phyloP scores from a whole-genome alignment of 257 asterid species.

The Paulownia fortunei region DNA sequence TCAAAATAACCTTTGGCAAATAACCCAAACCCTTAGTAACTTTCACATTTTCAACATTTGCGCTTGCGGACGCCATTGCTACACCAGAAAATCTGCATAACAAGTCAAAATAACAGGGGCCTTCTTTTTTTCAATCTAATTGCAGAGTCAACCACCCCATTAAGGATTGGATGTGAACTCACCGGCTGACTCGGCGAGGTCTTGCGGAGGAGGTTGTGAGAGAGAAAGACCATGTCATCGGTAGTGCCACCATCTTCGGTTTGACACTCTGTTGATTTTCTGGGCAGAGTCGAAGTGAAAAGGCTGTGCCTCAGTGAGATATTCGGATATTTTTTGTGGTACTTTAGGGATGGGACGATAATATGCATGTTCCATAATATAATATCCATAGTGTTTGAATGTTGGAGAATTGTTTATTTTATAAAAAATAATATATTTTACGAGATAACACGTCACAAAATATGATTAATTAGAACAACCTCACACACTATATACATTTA shows the following conservation, averaged over 20 bases:
- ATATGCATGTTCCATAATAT: not conserved
- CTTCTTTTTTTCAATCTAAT: conserved; percentile 6
- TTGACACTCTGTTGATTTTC: conserved; percentile 20
- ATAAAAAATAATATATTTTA: too few relatives aligned
- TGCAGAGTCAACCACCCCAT: not conserved
- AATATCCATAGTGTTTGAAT: too few relatives aligned
- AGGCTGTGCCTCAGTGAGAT: not conserved
- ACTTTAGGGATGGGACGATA: not conserved
- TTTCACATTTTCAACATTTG: conserved; percentile 60
- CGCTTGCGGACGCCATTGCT: conserved; percentile 77
- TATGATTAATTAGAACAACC: too few relatives aligned
- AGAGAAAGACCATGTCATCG: conserved; percentile 55
- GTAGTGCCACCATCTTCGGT: conserved; percentile 59
- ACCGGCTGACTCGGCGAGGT: conserved; percentile 77
- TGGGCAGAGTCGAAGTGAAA: not conserved
- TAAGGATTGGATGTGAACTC: conserved; percentile 29
- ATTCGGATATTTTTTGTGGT: conserved; percentile 42
- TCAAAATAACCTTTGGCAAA: conserved; percentile 77
- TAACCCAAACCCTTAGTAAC: conserved; percentile 78
- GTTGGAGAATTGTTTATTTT: not conserved
- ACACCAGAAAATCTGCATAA: conserved; percentile 59
- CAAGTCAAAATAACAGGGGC: not conserved
- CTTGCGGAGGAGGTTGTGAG: conserved; percentile 55
- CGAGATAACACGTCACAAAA: too few relatives aligned
- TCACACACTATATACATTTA: too few relatives aligned